A percentile compares a stretch with the other conserved stretches of the same genome.
Evolutionary conservation across 1,139 yeast genomes (phyloP).

Genomic region (Saccharomyces hybrid): DNA sequence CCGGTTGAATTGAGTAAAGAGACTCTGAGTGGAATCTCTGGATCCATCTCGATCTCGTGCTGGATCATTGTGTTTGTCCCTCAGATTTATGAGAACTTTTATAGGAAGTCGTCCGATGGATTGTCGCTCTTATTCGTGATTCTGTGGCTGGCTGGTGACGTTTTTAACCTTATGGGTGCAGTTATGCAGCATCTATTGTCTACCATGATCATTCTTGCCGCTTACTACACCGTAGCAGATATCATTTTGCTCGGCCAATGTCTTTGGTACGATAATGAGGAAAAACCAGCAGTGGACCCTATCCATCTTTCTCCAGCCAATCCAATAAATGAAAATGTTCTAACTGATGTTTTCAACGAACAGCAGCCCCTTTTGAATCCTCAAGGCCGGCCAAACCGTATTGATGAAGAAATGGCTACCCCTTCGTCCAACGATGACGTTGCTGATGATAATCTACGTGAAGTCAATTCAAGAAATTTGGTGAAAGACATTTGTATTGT

Average conservation of each 20-base stretch:
- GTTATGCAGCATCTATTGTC: slow-evolving; percentile 81
- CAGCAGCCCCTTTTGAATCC: slow-evolving; percentile 31
- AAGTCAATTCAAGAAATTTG: slow-evolving; percentile 14
- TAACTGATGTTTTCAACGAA: slow-evolving; percentile 45
- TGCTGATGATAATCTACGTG: slow-evolving; percentile 5
- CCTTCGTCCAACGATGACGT: slow-evolving; percentile 6
- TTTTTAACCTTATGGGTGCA: slow-evolving; percentile 86
- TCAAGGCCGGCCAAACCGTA: slow-evolving; percentile 8
- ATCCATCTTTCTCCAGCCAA: slow-evolving; percentile 86
- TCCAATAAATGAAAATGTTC: slow-evolving; percentile 65
- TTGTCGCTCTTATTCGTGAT: slow-evolving; percentile 73
- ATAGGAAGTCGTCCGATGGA: slow-evolving; percentile 79
- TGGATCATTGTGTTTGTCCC: slow-evolving; percentile 98
- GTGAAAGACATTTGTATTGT: slow-evolving; percentile 56
- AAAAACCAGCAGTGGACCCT: slow-evolving; percentile 46
- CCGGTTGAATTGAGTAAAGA: slow-evolving; percentile 66
- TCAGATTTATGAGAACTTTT: slow-evolving; percentile 89
- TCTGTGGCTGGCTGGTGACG: slow-evolving; percentile 84
- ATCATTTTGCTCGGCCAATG: slow-evolving; percentile 76
- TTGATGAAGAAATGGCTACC: slow-evolving; percentile 17
- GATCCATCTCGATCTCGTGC: slow-evolving; percentile 89
- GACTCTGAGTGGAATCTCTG: slow-evolving; percentile 80
- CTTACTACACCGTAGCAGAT: slow-evolving; percentile 89
- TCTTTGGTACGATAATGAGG: slow-evolving; percentile 54
- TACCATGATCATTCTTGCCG: slow-evolving; percentile 84